Base-by-base conservation (phyloP, 2,329 filamentous ascomycete genomes). In the Rhynchosporium agropyri region DNA sequence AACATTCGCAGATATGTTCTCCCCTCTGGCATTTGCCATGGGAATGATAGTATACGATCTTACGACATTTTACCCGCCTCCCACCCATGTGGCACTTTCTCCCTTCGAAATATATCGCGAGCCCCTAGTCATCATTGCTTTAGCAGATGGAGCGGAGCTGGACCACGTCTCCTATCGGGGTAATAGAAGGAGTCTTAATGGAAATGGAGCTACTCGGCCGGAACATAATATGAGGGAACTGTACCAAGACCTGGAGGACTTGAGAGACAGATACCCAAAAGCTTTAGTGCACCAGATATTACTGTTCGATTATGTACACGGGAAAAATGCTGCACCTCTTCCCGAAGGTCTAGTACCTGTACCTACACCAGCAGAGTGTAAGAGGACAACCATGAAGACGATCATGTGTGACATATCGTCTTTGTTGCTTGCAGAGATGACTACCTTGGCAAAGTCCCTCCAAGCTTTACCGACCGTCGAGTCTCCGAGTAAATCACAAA, bases 101-200 rank as follows among this genome's bases (percentile, higher is more conserved):
- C 93, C 95, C 0, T 97, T 97, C 79, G 95, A 99, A 75, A 81
- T 94, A 49, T 96, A 91, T 75, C 85, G 93, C 70, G 91, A 96
- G 75, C 89, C 92, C 8, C 81, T 97, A 60, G 85, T 90, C 58
- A 82, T 98, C 31, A 84, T 99, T 66, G 94, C 91, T 3, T 81
- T 98, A 63, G 90, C 91, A 15, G 94, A 98, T 76, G 92, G 90
- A 54, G 77, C 79, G 46, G 91, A 96, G 75, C 81, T 91, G 31
- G 77, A 81, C 63, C 80, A 81, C 64, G 75, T 78, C 4, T 76
- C 78, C 49, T 84, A 85, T 67, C 82, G 79, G 76, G 85, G 82
- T 72, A 83, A 78, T 75, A 78, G 83, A 48, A 78, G 80, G 58
- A 86, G 84, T 12, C 75, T 78, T 9, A 83, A 81, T 58, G 80